These are phyloP conservation scores for Aspergillus hancockii DNA, from an alignment of 495 filamentous ascomycete species.

Conservation along the genomic window DNA sequence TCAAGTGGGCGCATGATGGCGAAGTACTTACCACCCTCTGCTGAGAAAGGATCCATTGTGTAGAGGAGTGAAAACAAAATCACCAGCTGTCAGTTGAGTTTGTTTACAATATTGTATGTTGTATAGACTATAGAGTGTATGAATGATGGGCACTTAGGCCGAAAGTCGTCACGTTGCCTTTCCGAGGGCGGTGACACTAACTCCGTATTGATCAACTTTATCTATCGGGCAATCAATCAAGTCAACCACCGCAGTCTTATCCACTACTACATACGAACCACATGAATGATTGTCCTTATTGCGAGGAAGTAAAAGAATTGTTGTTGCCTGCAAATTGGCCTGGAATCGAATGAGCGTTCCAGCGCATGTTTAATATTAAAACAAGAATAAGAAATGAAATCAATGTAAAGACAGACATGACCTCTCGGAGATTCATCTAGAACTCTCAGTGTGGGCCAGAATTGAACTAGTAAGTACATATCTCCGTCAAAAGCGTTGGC, in stretches of 20 bases:
- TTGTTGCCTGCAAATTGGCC: not conserved
- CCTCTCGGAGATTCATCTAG: conserved; percentile 8
- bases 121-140: not conserved
- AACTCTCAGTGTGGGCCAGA: conserved; percentile 2
- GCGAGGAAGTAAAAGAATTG: not conserved
- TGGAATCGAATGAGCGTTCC: conserved; percentile 20
- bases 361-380: conserved; percentile 20
- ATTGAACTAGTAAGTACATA: conserved; percentile 4
- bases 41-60: conserved; percentile 88
- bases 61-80: not conserved
- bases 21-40: conserved; percentile 70
- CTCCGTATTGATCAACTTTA: conserved; percentile 1
- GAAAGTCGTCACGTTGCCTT: conserved; percentile 32
- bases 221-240: conserved; percentile 4
- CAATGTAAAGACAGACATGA: conserved; percentile 12
- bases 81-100: not conserved
- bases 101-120: not conserved
- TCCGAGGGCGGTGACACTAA: conserved; percentile 16
- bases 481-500: not conserved
- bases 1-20: conserved; percentile 13
- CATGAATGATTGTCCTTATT: too few relatives aligned
- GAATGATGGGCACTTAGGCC: not conserved
- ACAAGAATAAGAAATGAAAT: conserved; percentile 12
- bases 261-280: too few relatives aligned
- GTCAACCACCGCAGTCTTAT: too few relatives aligned